Conservation (phyloP, 2,329 filamentous ascomycete species). For the Calonectria fujianensis region DNA sequence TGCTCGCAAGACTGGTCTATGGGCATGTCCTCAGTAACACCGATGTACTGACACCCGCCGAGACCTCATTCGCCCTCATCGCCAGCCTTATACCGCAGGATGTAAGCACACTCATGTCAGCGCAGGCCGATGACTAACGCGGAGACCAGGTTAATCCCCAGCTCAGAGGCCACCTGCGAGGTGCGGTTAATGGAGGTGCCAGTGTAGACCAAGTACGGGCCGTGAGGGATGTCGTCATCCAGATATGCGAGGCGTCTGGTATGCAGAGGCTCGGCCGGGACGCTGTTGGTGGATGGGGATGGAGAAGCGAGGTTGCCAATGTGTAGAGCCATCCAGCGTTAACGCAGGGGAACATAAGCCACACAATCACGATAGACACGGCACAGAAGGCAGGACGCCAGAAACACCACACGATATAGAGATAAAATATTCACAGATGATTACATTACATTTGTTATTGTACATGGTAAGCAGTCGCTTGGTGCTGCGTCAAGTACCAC, state of each 20-base stretch:
- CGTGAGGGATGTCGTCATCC: slow-evolving; percentile 51
- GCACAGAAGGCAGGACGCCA: background rate
- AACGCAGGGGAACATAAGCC: slow-evolving; percentile 6
- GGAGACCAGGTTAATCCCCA: slow-evolving; percentile 51
- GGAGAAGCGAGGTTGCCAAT: slow-evolving; percentile 54
- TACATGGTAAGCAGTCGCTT: background rate
- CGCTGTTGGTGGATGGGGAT: slow-evolving; percentile 52
- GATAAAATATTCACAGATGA: background rate
- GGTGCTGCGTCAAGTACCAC: background rate
- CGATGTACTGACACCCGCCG: slow-evolving; percentile 49
- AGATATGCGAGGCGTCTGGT: slow-evolving; percentile 53
- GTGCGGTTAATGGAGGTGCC: slow-evolving; percentile 53
- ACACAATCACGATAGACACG: background rate
- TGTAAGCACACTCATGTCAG: slow-evolving; percentile 42
- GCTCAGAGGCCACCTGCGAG: slow-evolving; percentile 53
- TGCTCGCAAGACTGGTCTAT: slow-evolving; percentile 52
- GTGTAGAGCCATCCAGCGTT: slow-evolving; percentile 38
- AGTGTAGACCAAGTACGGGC: slow-evolving; percentile 53
- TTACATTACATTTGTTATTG: background rate
- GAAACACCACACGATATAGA: too few relatives aligned
- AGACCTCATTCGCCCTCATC: slow-evolving; percentile 54
- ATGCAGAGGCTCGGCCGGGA: slow-evolving; percentile 48
- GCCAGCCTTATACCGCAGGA: slow-evolving; percentile 55
- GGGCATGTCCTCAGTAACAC: slow-evolving; percentile 54
- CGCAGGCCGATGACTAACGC: slow-evolving; percentile 26